Conservation (phyloP, 352 stramenopile genomes). For the Pythium insidiosum region DNA sequence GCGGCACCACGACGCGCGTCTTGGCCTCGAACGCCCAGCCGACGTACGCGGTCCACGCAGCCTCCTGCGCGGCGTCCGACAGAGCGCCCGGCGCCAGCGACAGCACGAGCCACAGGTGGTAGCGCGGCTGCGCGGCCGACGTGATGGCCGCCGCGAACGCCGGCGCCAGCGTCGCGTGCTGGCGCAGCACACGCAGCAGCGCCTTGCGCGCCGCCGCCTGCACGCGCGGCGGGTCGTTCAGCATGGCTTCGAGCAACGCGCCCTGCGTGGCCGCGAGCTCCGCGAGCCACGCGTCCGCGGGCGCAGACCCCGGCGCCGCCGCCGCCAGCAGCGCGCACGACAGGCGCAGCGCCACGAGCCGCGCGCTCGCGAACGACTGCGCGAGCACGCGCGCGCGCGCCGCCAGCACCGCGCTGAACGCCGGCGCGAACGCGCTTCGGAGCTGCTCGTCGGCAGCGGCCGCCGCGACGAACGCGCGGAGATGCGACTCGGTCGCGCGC, state of each 20-base stretch:
- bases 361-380: constrained; percentile 44
- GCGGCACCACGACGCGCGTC: constrained; percentile 26
- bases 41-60: constrained; percentile 45
- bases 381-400: constrained; percentile 25
- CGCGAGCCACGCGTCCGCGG: constrained; percentile 24
- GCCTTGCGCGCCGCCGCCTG: constrained; percentile 36
- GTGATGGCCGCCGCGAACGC: constrained; percentile 31
- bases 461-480: constrained; percentile 40
- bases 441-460: constrained; percentile 21
- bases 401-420: constrained; percentile 39
- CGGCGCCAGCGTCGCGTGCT: constrained; percentile 26
- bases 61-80: constrained; percentile 21
- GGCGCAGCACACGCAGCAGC: constrained; percentile 34
- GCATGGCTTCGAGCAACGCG: constrained; percentile 44
- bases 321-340: constrained; percentile 44
- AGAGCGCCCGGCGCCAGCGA: constrained; percentile 22
- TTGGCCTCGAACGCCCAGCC: constrained; percentile 81
- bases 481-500: constrained; percentile 40
- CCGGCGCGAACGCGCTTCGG: constrained; percentile 37
- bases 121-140: constrained; percentile 29
- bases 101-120: constrained; percentile 56
- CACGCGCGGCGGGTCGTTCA: constrained; percentile 30
- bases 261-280: constrained; percentile 42
- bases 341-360: constrained; percentile 47
- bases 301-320: constrained; percentile 7